phyloP scores from a whole-genome alignment of 805 yeast species.

The Wickerhamomyces tratensis region DNA sequence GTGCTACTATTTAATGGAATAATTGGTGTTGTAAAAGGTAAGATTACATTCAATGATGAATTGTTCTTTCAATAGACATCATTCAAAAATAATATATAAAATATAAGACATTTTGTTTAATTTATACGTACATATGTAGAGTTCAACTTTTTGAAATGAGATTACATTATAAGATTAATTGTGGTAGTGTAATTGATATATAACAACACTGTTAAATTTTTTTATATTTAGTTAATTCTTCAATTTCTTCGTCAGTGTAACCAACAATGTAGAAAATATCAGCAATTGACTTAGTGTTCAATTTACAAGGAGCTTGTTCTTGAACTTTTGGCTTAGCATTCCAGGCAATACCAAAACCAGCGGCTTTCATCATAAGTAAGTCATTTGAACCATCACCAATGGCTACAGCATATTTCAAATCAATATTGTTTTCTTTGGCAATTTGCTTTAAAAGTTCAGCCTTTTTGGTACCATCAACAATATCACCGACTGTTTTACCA shows the following conservation, averaged over 20 bases:
- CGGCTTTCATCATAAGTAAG: constrained; percentile 80
- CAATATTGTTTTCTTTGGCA: constrained; percentile 44
- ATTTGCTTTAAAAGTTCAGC: constrained; percentile 61
- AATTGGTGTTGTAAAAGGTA: constrained; percentile 66
- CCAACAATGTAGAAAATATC: constrained; percentile 83
- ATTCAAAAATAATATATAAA: no score
- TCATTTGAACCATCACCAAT: constrained; percentile 98
- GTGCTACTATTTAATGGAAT: constrained; percentile 75
- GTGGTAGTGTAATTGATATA: no score
- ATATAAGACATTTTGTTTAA: no score
- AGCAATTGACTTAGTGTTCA: constrained; percentile 63
- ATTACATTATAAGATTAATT: no score
- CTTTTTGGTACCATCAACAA: constrained; percentile 81
- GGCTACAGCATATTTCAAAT: constrained; percentile 53
- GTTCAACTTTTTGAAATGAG: no score
- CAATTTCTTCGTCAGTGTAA: constrained; percentile 46
- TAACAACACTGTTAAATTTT: no score
- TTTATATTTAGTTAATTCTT: not conserved
- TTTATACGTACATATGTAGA: no score
- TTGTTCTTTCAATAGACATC: no score
- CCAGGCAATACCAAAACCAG: constrained; percentile 96
- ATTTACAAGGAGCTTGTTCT: constrained; percentile 65
- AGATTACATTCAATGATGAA: constrained; percentile 16
- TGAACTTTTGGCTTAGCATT: constrained; percentile 95
- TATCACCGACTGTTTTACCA: constrained; percentile 70